phyloP scores from a whole-genome alignment of 2,329 filamentous ascomycete genomes.

The Scedosporium aurantiacum region DNA sequence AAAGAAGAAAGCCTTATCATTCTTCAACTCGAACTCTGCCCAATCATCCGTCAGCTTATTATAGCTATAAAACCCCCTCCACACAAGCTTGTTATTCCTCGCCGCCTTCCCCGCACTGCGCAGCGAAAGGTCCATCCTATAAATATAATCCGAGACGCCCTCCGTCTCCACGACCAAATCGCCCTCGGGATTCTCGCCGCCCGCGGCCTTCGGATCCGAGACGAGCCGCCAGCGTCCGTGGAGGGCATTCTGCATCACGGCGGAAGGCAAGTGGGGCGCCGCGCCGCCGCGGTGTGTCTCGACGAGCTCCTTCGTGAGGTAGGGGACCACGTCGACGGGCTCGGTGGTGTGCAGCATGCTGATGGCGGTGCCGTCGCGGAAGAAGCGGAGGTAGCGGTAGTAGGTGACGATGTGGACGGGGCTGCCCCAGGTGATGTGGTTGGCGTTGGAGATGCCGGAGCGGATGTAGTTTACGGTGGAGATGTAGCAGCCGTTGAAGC shows the following conservation, averaged over 20 bases:
- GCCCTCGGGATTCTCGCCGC: constrained; percentile 37
- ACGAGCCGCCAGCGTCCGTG: constrained; percentile 44
- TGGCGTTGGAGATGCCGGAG: constrained; percentile 60
- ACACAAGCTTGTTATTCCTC: constrained; percentile 76
- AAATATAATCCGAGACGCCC: constrained; percentile 70
- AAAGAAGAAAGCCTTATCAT: constrained; percentile 57
- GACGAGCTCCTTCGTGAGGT: constrained; percentile 63
- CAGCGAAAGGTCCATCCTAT: constrained; percentile 68
- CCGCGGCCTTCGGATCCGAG: constrained; percentile 17
- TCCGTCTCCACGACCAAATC: constrained; percentile 79
- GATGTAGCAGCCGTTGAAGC: constrained; percentile 95
- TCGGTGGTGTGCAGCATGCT: constrained; percentile 72
- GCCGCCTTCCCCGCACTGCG: constrained; percentile 49
- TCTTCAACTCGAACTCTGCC: constrained; percentile 62
- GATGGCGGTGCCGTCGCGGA: constrained; percentile 76
- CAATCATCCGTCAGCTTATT: constrained; percentile 84
- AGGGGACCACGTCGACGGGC: constrained; percentile 76
- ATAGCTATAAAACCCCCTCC: constrained; percentile 87
- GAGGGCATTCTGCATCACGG: constrained; percentile 58
- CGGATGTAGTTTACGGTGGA: constrained; percentile 92
- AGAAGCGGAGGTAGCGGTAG: constrained; percentile 93
- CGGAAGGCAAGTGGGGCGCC: constrained; percentile 20
- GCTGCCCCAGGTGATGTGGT: constrained; percentile 62
- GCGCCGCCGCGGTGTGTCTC: constrained; percentile 26
- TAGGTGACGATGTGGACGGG: constrained; percentile 96